phyloP scores from a whole-genome alignment of 129 eudicot genomes.

The Sambucus nigra region DNA sequence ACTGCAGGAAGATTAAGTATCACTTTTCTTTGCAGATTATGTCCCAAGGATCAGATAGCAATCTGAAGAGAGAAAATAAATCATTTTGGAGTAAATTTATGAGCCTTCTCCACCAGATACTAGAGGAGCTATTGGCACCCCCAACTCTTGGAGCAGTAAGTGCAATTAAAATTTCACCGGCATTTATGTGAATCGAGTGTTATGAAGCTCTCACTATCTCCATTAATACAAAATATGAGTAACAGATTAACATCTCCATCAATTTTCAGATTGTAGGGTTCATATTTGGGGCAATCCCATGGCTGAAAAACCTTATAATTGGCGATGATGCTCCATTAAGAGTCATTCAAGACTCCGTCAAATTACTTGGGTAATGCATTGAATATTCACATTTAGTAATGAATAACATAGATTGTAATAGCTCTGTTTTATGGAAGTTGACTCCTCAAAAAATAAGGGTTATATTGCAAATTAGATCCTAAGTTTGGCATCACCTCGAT shows the following conservation, averaged over 20 bases:
- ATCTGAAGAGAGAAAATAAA: constrained; percentile 9
- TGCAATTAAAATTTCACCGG: neutral
- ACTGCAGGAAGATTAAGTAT: no score
- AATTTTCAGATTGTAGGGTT: constrained; percentile 54
- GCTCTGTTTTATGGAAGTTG: no score
- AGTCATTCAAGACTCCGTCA: constrained; percentile 55
- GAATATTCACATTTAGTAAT: neutral
- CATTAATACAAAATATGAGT: neutral
- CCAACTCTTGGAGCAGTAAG: constrained; percentile 84
- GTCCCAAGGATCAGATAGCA: constrained; percentile 15
- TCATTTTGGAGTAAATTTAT: constrained; percentile 20
- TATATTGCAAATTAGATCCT: no score
- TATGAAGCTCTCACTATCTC: neutral
- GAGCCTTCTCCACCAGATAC: constrained; percentile 28
- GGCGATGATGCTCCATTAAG: constrained; percentile 66
- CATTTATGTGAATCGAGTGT: neutral
- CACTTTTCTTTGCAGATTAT: neutral
- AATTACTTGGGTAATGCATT: constrained; percentile 63
- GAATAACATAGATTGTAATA: no score
- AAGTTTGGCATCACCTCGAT: no score
- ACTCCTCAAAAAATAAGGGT: no score
- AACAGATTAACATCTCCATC: neutral
- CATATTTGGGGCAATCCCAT: constrained; percentile 48
- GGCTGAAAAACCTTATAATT: constrained; percentile 52
- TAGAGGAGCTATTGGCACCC: constrained; percentile 77